Conservation (phyloP, 495 filamentous ascomycete genomes). For the Penicillium dipodomyicola region DNA sequence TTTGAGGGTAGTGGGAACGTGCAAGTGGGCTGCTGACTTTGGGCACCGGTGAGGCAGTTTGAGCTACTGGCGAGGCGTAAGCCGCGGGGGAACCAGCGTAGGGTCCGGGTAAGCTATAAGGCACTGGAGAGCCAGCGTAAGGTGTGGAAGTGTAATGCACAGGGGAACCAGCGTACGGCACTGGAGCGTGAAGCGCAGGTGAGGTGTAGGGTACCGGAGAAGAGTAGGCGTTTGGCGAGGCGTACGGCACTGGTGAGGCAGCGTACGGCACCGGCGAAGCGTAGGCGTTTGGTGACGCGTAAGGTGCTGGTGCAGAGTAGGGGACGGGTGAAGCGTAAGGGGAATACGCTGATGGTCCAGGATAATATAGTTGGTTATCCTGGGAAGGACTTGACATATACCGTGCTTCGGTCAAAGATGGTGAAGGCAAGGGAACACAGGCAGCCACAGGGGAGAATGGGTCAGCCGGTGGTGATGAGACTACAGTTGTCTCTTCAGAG, state of each 20-base stretch:
- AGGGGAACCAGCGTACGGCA: slow-evolving; percentile 10
- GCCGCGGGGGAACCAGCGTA: slow-evolving; percentile 12
- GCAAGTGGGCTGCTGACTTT: slow-evolving; percentile 43
- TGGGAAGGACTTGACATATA: slow-evolving; percentile 29
- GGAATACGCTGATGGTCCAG: slow-evolving; percentile 12
- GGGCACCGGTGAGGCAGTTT: slow-evolving; percentile 32
- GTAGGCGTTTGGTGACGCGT: slow-evolving; percentile 14
- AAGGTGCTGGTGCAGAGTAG: slow-evolving; percentile 13
- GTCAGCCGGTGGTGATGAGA: slow-evolving; percentile 15
- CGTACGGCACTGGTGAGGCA: slow-evolving; percentile 5
- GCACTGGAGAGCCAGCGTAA: slow-evolving; percentile 9
- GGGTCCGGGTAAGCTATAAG: slow-evolving; percentile 18
- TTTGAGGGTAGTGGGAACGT: slow-evolving; percentile 38
- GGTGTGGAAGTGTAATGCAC: slow-evolving; percentile 3
- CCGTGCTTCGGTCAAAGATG: slow-evolving; percentile 30
- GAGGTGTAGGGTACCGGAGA: slow-evolving; percentile 18
- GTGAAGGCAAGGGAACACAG: slow-evolving; percentile 34
- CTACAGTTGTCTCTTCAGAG: slow-evolving; percentile 5
- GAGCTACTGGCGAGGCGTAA: slow-evolving; percentile 22
- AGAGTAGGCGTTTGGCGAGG: slow-evolving; percentile 10
- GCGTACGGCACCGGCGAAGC: slow-evolving; percentile 21
- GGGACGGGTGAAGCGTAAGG: slow-evolving; percentile 21
- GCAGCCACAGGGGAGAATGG: slow-evolving; percentile 30
- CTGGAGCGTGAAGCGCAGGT: slow-evolving; percentile 12
- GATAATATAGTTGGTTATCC: slow-evolving; percentile 19